Evolutionary conservation across 2,329 filamentous ascomycete species (phyloP), one percentile per base, ranked within the genome.

Genomic region (Zasmidium citrigriseum): DNA sequence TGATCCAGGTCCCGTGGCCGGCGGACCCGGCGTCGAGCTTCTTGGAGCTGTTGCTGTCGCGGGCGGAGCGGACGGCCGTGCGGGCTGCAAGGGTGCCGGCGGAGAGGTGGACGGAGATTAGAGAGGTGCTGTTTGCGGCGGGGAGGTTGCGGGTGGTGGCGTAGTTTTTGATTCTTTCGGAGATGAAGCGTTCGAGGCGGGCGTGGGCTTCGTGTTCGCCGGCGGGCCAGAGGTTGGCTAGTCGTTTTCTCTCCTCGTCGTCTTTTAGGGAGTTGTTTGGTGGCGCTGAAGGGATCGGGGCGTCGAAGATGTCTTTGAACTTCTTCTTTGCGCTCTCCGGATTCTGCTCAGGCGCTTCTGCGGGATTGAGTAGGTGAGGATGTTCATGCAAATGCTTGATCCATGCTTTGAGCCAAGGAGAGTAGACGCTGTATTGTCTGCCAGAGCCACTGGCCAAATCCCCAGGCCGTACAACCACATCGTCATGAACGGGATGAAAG

Each of bases 361-460:
- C 85, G 1, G 85, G 74, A 34, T 88, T 80, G 0, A 96, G 75
- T 0, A 91, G 76, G 14, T 90, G 82, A 0, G 84, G 83, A 62
- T 96, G 86, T 2, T 82, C 79, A 59, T 93, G 87, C 4, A 96
- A 68, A 65, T 93, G 83, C 3, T 83, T 82, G 21, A 92, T 75
- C 91, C 92, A 96, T 0, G 88, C 69, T 16, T 86, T 82, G 70
- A 84, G 93, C 91, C 91, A 96, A 0, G 91, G 93, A 1, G 82
- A 86, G 67, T 95, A 96, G 0, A 96, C 90, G 0, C 90, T 85
- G 67, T 95, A 96, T 67, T 93, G 90, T 55, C 85, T 90, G 1
- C 91, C 91, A 2, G 81, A 75, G 2, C 89, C 87, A 4, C 82
- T 90, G 18, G 76, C 76, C 38, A 96, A 74, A 38, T 79, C 76